Evolutionary conservation across 208 protist species (phyloP).

Genomic region (Crithidia acanthocephali): DNA sequence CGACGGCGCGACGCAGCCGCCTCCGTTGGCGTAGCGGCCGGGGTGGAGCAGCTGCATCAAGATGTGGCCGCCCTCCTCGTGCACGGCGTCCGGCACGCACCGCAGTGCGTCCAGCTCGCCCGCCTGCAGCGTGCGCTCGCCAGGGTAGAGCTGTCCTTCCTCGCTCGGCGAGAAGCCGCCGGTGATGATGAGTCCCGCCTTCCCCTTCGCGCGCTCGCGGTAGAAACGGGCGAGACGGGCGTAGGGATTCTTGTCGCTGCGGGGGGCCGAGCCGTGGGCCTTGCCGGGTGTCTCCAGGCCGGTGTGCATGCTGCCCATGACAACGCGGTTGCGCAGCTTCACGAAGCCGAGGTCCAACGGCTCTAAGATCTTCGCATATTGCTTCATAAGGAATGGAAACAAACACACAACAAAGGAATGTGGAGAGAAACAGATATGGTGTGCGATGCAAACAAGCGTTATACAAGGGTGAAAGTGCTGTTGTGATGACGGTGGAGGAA

Average conservation of each 20-base stretch:
- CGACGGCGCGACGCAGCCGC: conserved; percentile 60
- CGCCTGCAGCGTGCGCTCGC: conserved; percentile 71
- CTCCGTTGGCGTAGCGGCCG: conserved; percentile 72
- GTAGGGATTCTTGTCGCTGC: conserved; percentile 54
- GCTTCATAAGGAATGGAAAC: conserved; percentile 15
- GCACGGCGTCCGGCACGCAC: conserved; percentile 87
- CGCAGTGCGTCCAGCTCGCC: conserved; percentile 63
- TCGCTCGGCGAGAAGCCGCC: conserved; percentile 87
- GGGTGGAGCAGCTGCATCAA: conserved; percentile 93
- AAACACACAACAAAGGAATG: neutral
- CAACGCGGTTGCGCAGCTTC: conserved; percentile 75
- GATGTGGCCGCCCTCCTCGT: conserved; percentile 87
- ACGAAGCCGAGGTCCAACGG: conserved; percentile 69
- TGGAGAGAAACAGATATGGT: too few relatives aligned
- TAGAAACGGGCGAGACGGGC: conserved; percentile 80
- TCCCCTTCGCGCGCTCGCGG: conserved; percentile 78
- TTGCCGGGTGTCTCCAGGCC: conserved; percentile 57
- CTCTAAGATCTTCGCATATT: conserved; percentile 44
- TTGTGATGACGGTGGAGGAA: too few relatives aligned
- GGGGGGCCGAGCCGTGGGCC: conserved; percentile 26
- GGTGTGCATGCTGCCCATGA: conserved; percentile 86
- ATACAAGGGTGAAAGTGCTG: too few relatives aligned
- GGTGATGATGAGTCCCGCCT: conserved; percentile 89
- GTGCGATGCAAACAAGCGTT: too few relatives aligned
- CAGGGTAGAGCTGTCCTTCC: conserved; percentile 71